phyloP scores from a whole-genome alignment of 176 grass and related monocot species.

The Carex cristatella region DNA sequence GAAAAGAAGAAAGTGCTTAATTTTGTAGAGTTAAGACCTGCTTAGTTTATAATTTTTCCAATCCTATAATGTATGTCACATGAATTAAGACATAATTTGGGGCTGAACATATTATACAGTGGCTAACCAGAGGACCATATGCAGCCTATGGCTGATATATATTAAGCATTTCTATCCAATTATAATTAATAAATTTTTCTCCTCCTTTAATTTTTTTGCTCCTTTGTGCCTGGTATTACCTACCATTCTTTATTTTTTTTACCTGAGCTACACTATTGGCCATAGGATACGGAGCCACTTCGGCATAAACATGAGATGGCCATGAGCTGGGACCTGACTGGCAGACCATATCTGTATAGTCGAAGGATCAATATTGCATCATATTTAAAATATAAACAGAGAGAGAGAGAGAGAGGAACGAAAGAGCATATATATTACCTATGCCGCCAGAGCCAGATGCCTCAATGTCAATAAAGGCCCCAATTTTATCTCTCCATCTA shows the following conservation, averaged over 20 bases:
- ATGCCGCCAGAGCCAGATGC: conserved; percentile 89
- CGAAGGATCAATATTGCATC: conserved; percentile 21
- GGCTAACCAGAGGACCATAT: not conserved
- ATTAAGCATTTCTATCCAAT: not conserved
- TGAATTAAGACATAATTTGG: not conserved
- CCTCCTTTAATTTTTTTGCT: not conserved
- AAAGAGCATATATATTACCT: conserved; percentile 42
- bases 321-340: conserved; percentile 94
- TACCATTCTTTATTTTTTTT: conserved; percentile 4
- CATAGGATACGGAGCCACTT: conserved; percentile 89
- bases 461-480: conserved; percentile 97
- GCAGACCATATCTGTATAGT: conserved; percentile 86
- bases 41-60: not conserved
- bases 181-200: not conserved
- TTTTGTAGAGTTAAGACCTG: not conserved
- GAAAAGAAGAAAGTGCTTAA: not conserved
- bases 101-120: not conserved
- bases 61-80: not conserved
- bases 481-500: conserved; percentile 69
- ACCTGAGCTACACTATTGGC: conserved; percentile 99
- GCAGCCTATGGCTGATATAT: not conserved
- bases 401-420: not conserved
- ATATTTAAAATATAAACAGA: conserved; percentile 15
- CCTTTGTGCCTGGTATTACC: not conserved
- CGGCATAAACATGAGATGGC: conserved; percentile 83